Evolutionary conservation across 345 rosid genomes (phyloP), one percentile per base, ranked within the genome.

Genomic region (Eucalyptus sp.): DNA sequence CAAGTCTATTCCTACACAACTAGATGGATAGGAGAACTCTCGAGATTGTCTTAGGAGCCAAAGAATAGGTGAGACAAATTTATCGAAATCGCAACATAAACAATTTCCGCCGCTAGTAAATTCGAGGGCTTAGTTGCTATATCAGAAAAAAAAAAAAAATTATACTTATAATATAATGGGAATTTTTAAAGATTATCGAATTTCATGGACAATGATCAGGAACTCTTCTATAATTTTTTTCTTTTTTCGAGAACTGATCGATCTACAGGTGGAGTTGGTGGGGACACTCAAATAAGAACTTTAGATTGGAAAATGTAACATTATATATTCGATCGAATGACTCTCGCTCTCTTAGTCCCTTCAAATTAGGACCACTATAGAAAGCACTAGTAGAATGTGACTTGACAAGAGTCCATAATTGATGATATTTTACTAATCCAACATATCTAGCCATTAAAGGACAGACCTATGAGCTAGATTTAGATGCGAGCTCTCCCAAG

Each of bases 231-330:
- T 64, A n/a, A n/a, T 0, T 64, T 64, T 64, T n/a, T 64, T 7
- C 4, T 64, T n/a, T 64, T 64, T n/a, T 0, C 5, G 2, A 64
- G 18, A n/a, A 64, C 6, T 52, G 0, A 52, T 52, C 24, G 0
- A 52, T 52, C 24, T 52, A 52, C 4, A 52, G 0, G 24, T 52
- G 58, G 58, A 52, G 58, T 52, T 7, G 58, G 58, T 52, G 58
- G 58, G 58, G 24, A 62, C 71, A 14, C 6, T 64, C 76, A n/a
- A 64, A 64, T n/a, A 29, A 64, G 76, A 64, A n/a, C 76, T 64
- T n/a, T 0, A n/a, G 37, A 64, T 64, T 16, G 18, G 37, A 64
- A 64, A n/a, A 64, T 64, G 37, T n/a, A 64, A 64, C 37, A 7
- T n/a, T 16, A n/a, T 64, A n/a, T 15, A 64, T 64, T 64, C 5